Evolutionary conservation across 495 filamentous ascomycete genomes (phyloP).

Genomic region (Aspergillus mulundensis): DNA sequence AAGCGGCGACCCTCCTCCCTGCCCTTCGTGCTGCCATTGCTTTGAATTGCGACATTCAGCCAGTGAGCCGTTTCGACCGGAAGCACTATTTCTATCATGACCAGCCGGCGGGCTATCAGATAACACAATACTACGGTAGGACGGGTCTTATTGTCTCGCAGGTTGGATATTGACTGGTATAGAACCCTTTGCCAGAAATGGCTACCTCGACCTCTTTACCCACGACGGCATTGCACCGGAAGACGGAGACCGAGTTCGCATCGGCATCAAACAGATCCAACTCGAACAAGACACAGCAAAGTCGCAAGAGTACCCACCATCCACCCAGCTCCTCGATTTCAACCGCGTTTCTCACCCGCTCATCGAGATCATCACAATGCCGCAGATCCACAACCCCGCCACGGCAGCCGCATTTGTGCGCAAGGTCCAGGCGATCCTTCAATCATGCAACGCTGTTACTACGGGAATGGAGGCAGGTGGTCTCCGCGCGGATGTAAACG

Average conservation of each 20-base stretch:
- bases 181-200: slow-evolving; percentile 80
- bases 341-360: slow-evolving; percentile 89
- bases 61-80: slow-evolving; percentile 77
- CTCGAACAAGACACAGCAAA: slow-evolving; percentile 98
- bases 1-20: slow-evolving; percentile 77
- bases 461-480: slow-evolving; percentile 92
- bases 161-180: neutral
- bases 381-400: slow-evolving; percentile 75
- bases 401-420: slow-evolving; percentile 83
- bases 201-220: slow-evolving; percentile 61
- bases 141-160: neutral
- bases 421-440: slow-evolving; percentile 84
- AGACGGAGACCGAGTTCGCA: slow-evolving; percentile 58
- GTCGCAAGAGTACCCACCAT: slow-evolving; percentile 71
- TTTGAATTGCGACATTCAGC: slow-evolving; percentile 72
- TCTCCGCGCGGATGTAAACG: slow-evolving; percentile 90
- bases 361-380: slow-evolving; percentile 91
- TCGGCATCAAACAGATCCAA: slow-evolving; percentile 90
- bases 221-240: slow-evolving; percentile 77
- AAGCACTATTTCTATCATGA: slow-evolving; percentile 99
- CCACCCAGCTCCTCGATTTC: slow-evolving; percentile 80
- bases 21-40: slow-evolving; percentile 86
- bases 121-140: slow-evolving; percentile 86
- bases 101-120: slow-evolving; percentile 93
- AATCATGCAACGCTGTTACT: slow-evolving; percentile 73